Percentiles rank a stretch among this genome's conserved stretches.
Conservation (phyloP, 257 asterid genomes). For the Agastache rugosa region DNA sequence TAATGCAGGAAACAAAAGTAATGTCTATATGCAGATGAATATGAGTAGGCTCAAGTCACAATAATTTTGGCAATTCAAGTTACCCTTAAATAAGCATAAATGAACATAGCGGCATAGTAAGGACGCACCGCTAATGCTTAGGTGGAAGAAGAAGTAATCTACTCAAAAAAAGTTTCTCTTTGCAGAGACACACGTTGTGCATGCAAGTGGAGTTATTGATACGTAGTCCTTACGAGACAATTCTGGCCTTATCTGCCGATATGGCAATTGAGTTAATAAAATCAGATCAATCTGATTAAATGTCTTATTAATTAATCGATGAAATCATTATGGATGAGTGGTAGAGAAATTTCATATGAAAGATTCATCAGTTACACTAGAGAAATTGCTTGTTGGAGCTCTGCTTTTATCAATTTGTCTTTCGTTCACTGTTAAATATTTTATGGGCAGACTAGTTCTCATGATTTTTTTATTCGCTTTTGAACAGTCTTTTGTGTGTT, state of each 20-base stretch:
- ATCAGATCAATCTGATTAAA: constrained; percentile 33
- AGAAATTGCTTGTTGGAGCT: constrained; percentile 15
- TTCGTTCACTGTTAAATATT: not conserved
- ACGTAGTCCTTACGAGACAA: constrained; percentile 69
- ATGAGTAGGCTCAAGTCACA: constrained; percentile 29
- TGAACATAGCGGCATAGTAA: constrained; percentile 19
- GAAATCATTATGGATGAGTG: constrained; percentile 28
- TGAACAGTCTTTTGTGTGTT: constrained; percentile 1
- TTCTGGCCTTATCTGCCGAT: constrained; percentile 63
- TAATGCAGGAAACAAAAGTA: constrained; percentile 38
- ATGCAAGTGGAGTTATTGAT: constrained; percentile 75
- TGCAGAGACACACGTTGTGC: constrained; percentile 78
- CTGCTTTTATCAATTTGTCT: constrained; percentile 5
- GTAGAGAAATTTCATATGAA: constrained; percentile 26
- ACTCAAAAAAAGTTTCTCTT: constrained; percentile 37
- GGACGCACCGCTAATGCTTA: constrained; percentile 39
- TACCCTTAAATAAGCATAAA: constrained; percentile 54
- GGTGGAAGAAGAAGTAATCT: constrained; percentile 54
- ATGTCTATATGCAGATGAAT: constrained; percentile 38
- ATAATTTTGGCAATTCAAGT: constrained; percentile 36
- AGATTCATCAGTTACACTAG: constrained; percentile 15
- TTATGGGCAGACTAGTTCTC: not conserved
- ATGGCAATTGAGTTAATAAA: constrained; percentile 48
- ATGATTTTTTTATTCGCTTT: constrained; percentile 15
- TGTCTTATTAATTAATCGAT: constrained; percentile 31